A percentile compares a stretch with the other conserved stretches of the same genome.
phyloP scores from a whole-genome alignment of 2,329 filamentous ascomycete species.

The Sporothrix inflata region DNA sequence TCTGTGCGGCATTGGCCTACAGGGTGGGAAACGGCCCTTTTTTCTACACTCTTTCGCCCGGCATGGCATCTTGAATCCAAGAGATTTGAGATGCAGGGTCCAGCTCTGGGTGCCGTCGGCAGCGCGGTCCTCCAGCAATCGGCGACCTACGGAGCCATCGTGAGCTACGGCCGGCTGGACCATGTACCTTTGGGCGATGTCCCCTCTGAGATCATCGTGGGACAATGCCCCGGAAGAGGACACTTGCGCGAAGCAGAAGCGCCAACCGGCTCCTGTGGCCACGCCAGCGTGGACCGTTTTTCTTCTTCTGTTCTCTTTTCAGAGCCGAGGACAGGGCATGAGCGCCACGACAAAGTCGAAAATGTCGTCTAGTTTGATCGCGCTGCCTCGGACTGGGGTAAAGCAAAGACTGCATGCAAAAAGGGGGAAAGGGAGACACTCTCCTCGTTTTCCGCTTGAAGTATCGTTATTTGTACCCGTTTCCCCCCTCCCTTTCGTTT shows the following conservation, averaged over 20 bases:
- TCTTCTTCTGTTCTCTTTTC: background rate
- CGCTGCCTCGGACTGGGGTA: background rate
- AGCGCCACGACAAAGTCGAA: background rate
- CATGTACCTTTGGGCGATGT: background rate
- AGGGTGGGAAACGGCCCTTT: background rate
- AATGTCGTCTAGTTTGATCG: background rate
- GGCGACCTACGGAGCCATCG: background rate
- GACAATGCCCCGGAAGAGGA: background rate
- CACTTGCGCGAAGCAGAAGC: background rate
- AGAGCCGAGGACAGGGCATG: background rate
- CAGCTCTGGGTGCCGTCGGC: background rate
- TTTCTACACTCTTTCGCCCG: background rate
- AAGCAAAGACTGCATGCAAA: background rate
- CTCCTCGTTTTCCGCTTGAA: background rate
- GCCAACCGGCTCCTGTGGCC: background rate
- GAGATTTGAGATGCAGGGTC: conserved; percentile 12
- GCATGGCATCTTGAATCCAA: background rate
- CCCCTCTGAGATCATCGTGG: background rate
- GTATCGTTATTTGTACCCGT: conserved; percentile 1
- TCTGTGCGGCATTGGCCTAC: background rate
- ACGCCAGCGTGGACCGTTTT: background rate
- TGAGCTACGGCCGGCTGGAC: conserved; percentile 1
- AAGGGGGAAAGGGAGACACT: background rate
- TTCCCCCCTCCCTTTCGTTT: background rate
- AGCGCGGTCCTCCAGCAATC: background rate